phyloP scores from a whole-genome alignment of 768 basidiomycete genomes.

The Mrakia hoshinonis region DNA sequence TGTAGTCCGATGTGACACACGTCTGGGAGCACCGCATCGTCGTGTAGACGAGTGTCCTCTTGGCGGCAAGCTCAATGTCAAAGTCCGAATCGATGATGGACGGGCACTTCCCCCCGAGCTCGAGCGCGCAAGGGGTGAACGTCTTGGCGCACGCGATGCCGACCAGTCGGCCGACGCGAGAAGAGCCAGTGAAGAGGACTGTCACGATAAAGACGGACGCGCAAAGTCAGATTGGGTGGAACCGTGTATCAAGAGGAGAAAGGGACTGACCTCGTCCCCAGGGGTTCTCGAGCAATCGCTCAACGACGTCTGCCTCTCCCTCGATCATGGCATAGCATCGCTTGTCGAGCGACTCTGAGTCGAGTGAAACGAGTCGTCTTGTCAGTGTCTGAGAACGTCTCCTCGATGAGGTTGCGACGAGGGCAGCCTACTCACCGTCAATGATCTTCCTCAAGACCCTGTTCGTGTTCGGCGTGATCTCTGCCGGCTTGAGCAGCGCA shows the following conservation, averaged over 20 bases:
- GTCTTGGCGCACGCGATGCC: slow-evolving; percentile 40
- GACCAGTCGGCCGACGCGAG: slow-evolving; percentile 37
- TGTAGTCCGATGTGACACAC: slow-evolving; percentile 17
- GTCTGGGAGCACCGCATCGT: slow-evolving; percentile 17
- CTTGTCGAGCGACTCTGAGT: neutral
- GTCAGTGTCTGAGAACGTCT: no score
- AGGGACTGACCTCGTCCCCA: slow-evolving; percentile 35
- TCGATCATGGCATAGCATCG: slow-evolving; percentile 16
- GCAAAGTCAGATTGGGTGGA: slow-evolving; percentile 10
- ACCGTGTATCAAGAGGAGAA: neutral
- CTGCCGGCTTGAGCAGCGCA: slow-evolving; percentile 35
- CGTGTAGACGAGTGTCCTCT: slow-evolving; percentile 34
- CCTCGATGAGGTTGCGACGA: no score
- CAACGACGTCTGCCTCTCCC: slow-evolving; percentile 23
- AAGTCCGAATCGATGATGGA: slow-evolving; percentile 37
- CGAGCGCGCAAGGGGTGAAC: slow-evolving; percentile 39
- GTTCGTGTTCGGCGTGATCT: slow-evolving; percentile 2
- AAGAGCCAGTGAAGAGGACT: slow-evolving; percentile 41
- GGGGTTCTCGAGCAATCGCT: slow-evolving; percentile 33
- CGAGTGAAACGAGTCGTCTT: no score
- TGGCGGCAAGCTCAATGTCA: slow-evolving; percentile 35
- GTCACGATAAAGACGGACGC: neutral
- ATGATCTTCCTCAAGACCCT: slow-evolving; percentile 3
- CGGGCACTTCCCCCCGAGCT: slow-evolving; percentile 42
- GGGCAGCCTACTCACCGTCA: neutral